phyloP scores from a whole-genome alignment of 768 basidiomycete species.

The Lactarius sp. region DNA sequence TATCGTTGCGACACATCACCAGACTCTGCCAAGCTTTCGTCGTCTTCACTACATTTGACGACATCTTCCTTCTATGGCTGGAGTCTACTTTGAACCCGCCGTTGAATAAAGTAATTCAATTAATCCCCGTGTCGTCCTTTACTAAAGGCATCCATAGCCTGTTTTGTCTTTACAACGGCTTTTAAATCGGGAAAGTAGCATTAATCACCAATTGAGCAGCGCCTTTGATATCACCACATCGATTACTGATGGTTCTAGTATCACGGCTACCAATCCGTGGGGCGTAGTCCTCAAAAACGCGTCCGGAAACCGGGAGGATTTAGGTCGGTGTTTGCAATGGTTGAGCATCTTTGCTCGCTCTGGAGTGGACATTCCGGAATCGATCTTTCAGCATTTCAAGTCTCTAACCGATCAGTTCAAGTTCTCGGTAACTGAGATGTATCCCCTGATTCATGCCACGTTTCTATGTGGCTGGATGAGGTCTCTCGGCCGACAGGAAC shows the following conservation, averaged over 20 bases:
- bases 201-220: constrained; percentile 38
- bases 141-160: constrained; percentile 35
- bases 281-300: constrained; percentile 44
- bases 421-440: constrained; percentile 41
- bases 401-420: constrained; percentile 37
- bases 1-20: constrained; percentile 44
- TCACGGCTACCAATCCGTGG: constrained; percentile 48
- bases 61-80: constrained; percentile 57
- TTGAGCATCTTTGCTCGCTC: constrained; percentile 57
- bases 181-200: constrained; percentile 50
- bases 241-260: constrained; percentile 31
- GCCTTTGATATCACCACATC: constrained; percentile 33
- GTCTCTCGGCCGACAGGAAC: constrained; percentile 52
- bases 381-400: constrained; percentile 46
- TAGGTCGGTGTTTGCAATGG: constrained; percentile 51
- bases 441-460: constrained; percentile 49
- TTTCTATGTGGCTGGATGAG: constrained; percentile 58
- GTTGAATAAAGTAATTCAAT: constrained; percentile 38
- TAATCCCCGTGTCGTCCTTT: neutral
- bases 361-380: constrained; percentile 56
- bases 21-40: constrained; percentile 50
- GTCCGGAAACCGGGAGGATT: constrained; percentile 38
- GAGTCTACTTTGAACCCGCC: constrained; percentile 39
- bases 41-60: constrained; percentile 53
- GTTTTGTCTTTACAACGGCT: constrained; percentile 52